Evolutionary conservation across 176 grass and related monocot species (phyloP).

Genomic region (Aegilops bicornis): DNA sequence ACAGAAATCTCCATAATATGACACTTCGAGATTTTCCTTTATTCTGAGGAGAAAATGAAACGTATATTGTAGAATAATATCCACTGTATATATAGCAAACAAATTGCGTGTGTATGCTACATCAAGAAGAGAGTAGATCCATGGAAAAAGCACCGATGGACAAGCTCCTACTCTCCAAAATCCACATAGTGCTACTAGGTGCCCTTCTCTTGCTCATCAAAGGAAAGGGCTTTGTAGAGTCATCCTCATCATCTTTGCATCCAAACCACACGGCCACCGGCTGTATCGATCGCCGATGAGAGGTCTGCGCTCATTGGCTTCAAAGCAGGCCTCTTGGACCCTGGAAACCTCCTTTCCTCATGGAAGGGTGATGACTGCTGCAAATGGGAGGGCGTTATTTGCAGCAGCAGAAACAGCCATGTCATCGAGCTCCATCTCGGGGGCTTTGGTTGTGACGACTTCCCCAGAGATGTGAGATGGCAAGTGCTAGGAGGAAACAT

Average conservation of each 20-base stretch:
- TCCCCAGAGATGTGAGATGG: too few species aligned
- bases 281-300: neutral
- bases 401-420: slow-evolving; percentile 6
- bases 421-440: neutral
- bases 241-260: too few species aligned
- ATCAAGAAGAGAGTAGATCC: neutral
- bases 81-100: too few species aligned
- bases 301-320: neutral
- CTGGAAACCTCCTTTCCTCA: neutral
- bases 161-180: neutral
- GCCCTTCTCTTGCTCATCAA: too few species aligned
- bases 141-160: neutral
- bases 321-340: neutral
- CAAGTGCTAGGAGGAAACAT: slow-evolving; percentile 17
- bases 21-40: too few species aligned
- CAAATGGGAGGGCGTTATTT: slow-evolving; percentile 12
- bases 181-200: neutral
- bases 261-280: too few species aligned
- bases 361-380: slow-evolving; percentile 25
- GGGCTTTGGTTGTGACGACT: neutral
- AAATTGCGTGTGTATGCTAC: too few species aligned
- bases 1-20: too few species aligned
- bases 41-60: too few species aligned
- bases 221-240: too few species aligned
- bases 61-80: too few species aligned